phyloP scores from a whole-genome alignment of 495 filamentous ascomycete genomes.

The Hypoxylon lenormandii region DNA sequence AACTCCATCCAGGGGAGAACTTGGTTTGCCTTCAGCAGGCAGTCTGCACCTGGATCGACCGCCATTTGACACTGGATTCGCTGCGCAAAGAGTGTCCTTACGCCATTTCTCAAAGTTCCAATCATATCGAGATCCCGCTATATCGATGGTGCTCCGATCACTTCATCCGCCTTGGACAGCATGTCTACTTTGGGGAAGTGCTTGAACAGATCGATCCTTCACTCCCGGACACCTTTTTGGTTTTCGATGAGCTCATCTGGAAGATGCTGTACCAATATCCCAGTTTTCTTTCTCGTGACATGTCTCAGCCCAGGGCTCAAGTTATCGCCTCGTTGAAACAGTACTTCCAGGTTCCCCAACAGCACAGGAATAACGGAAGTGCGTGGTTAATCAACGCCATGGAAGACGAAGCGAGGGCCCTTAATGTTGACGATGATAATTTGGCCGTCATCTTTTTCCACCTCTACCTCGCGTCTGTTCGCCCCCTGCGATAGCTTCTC shows the following conservation, averaged over 20 bases:
- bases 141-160: conserved; percentile 37
- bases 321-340: conserved; percentile 28
- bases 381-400: conserved; percentile 42
- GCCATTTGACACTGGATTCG: conserved; percentile 7
- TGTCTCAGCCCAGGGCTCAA: conserved; percentile 18
- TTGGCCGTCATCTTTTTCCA: conserved; percentile 35
- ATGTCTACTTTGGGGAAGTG: conserved; percentile 42
- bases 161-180: conserved; percentile 35
- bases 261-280: conserved; percentile 47
- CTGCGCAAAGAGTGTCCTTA: neutral
- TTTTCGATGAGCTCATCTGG: conserved; percentile 47
- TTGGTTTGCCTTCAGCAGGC: conserved; percentile 11
- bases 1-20: conserved; percentile 41
- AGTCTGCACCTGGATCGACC: conserved; percentile 12
- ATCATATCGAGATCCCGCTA: conserved; percentile 25
- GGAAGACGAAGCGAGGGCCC: conserved; percentile 43
- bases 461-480: conserved; percentile 32
- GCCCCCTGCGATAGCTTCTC: no score
- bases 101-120: neutral
- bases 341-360: conserved; percentile 40
- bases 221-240: conserved; percentile 22
- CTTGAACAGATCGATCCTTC: conserved; percentile 40
- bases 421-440: conserved; percentile 27
- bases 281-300: conserved; percentile 9
- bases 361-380: conserved; percentile 10